Evolutionary conservation across 2,329 filamentous ascomycete species (phyloP).

Genomic region (Clonostachys rosea): DNA sequence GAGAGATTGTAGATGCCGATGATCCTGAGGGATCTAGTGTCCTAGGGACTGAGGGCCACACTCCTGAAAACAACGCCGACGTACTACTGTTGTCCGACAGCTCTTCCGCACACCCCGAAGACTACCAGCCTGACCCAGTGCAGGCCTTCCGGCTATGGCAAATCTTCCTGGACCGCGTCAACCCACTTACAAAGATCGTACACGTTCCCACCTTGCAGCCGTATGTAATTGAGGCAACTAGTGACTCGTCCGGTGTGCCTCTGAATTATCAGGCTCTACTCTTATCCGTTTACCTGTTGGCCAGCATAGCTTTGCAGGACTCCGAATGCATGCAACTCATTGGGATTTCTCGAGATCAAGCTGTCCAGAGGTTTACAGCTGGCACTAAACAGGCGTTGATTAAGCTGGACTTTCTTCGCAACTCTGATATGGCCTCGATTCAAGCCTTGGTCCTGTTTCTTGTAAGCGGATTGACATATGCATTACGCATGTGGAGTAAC

Average conservation of each 20-base stretch:
- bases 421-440: constrained; percentile 51
- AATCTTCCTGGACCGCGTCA: constrained; percentile 67
- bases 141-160: constrained; percentile 73
- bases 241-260: constrained; percentile 48
- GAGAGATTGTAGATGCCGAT: constrained; percentile 48
- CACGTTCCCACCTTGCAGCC: constrained; percentile 68
- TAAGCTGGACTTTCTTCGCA: constrained; percentile 51
- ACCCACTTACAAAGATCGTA: constrained; percentile 68
- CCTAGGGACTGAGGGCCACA: constrained; percentile 41
- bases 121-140: constrained; percentile 59
- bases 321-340: constrained; percentile 51
- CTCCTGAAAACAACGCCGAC: constrained; percentile 48
- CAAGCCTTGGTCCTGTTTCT: constrained; percentile 56
- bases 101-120: constrained; percentile 30
- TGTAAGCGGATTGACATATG: constrained; percentile 22
- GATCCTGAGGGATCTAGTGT: constrained; percentile 41
- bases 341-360: constrained; percentile 41
- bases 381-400: constrained; percentile 46
- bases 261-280: constrained; percentile 57
- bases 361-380: constrained; percentile 44
- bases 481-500: no score
- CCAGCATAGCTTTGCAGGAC: constrained; percentile 48
- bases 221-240: constrained; percentile 58
- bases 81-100: constrained; percentile 39
- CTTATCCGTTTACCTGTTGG: constrained; percentile 62